Evolutionary conservation across 495 filamentous ascomycete genomes (phyloP).

Genomic region (Friedmanniomyces simplex): DNA sequence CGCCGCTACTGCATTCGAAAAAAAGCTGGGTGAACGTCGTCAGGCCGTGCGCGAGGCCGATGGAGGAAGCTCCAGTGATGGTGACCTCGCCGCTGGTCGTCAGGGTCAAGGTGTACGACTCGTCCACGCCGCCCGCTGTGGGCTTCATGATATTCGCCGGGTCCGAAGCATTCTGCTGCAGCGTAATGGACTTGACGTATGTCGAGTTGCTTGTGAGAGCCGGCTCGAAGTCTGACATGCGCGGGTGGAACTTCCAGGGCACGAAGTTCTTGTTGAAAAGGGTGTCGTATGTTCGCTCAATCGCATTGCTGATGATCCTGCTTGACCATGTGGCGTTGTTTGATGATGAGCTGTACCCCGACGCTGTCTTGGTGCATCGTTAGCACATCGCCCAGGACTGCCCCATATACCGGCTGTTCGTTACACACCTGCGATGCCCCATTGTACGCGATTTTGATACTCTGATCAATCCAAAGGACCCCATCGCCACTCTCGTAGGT

Average conservation of each 20-base stretch:
- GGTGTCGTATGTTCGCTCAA: conserved; percentile 36
- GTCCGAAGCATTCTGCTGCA: conserved; percentile 49
- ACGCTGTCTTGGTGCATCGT: not conserved
- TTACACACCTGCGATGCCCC: conserved; percentile 22
- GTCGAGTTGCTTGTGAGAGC: conserved; percentile 29
- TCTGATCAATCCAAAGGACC: conserved; percentile 45
- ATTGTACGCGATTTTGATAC: conserved; percentile 47
- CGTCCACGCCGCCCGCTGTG: conserved; percentile 52
- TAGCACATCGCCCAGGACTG: no score
- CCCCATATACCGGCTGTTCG: not conserved
- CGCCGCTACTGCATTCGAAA: conserved; percentile 48
- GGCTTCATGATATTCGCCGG: conserved; percentile 46
- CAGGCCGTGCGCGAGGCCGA: conserved; percentile 56
- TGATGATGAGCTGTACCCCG: not conserved
- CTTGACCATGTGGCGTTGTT: conserved; percentile 12
- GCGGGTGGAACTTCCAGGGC: conserved; percentile 65
- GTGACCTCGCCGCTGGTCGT: conserved; percentile 41
- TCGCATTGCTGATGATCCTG: conserved; percentile 32
- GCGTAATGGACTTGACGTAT: conserved; percentile 44
- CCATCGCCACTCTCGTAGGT: conserved; percentile 42
- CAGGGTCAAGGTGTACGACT: conserved; percentile 59
- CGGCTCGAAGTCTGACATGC: conserved; percentile 53
- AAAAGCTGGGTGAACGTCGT: conserved; percentile 69
- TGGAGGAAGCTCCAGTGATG: conserved; percentile 51
- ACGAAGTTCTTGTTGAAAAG: conserved; percentile 55